Conservation (phyloP, 2,329 filamentous ascomycete species). For the Penicillium freii region DNA sequence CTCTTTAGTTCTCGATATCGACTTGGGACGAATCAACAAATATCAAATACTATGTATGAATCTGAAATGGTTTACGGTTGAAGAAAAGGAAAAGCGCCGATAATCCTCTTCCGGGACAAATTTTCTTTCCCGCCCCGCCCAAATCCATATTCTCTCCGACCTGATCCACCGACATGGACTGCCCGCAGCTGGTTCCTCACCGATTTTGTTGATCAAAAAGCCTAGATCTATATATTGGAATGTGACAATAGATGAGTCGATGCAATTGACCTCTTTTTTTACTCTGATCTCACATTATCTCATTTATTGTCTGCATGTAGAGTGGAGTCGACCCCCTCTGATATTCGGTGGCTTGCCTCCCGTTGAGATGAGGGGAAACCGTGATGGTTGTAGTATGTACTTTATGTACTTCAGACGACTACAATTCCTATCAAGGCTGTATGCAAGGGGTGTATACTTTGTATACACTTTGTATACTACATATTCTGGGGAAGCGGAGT, state of each 20-base stretch:
- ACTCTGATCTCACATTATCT: not conserved
- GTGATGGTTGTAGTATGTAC: no score
- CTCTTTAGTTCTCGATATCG: not conserved
- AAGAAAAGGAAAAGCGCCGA: constrained; percentile 3
- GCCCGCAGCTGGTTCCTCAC: constrained; percentile 17
- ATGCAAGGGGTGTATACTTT: not conserved
- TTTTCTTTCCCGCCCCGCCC: constrained; percentile 29
- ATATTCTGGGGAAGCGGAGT: not conserved
- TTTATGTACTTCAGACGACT: not conserved
- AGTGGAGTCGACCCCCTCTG: constrained; percentile 18
- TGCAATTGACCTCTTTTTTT: not conserved
- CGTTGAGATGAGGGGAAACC: constrained; percentile 4
- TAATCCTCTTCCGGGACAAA: constrained; percentile 26
- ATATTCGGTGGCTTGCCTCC: constrained; percentile 16
- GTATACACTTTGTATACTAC: not conserved
- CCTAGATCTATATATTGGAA: constrained; percentile 11
- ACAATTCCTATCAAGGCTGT: not conserved
- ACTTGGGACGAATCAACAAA: not conserved
- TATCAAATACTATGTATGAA: not conserved
- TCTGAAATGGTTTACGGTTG: not conserved
- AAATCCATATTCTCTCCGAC: constrained; percentile 18
- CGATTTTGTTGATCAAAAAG: constrained; percentile 13
- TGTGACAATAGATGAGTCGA: not conserved
- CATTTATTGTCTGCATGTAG: not conserved
- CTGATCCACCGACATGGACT: constrained; percentile 20